Percentiles rank a stretch among this genome's conserved stretches.
These are phyloP conservation scores for Tetraselmis chui DNA, from an alignment of 139 green algal species.

Conservation along the genomic window DNA sequence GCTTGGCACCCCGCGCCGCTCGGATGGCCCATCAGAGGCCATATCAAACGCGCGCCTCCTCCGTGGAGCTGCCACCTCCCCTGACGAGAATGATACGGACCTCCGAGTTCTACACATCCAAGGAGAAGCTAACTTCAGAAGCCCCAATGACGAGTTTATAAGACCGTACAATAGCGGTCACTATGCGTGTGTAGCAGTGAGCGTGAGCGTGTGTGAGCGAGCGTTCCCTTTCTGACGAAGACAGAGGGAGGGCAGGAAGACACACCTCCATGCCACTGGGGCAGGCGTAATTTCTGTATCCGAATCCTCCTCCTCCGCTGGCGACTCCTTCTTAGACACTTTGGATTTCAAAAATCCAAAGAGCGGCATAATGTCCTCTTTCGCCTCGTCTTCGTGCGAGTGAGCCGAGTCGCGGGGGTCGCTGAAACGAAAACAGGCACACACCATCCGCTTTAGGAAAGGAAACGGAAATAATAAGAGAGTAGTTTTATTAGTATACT, in stretches of 20 bases:
- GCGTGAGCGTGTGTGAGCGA: no score
- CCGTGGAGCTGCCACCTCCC: not conserved
- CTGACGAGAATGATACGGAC: not conserved
- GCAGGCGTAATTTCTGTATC: not conserved
- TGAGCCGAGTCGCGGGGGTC: not conserved
- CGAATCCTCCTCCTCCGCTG: not conserved
- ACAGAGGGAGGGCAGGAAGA: not conserved
- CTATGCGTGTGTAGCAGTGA: no score
- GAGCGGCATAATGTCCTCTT: not conserved
- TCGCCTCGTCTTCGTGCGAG: not conserved
- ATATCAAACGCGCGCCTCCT: not conserved
- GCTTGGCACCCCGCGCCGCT: no score
- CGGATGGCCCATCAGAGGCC: not conserved
- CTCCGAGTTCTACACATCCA: not conserved
- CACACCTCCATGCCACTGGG: not conserved
- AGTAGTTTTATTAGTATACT: no score
- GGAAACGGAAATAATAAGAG: not conserved
- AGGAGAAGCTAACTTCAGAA: not conserved
- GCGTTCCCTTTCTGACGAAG: not conserved
- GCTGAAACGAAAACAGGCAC: not conserved
- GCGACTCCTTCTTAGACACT: not conserved
- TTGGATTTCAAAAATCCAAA: not conserved
- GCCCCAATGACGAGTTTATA: not conserved
- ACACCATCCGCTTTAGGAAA: not conserved
- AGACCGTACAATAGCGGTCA: not conserved